These are phyloP conservation scores for Fusarium sp. DNA, from an alignment of 2,329 filamentous ascomycete species.

Conservation along the genomic window DNA sequence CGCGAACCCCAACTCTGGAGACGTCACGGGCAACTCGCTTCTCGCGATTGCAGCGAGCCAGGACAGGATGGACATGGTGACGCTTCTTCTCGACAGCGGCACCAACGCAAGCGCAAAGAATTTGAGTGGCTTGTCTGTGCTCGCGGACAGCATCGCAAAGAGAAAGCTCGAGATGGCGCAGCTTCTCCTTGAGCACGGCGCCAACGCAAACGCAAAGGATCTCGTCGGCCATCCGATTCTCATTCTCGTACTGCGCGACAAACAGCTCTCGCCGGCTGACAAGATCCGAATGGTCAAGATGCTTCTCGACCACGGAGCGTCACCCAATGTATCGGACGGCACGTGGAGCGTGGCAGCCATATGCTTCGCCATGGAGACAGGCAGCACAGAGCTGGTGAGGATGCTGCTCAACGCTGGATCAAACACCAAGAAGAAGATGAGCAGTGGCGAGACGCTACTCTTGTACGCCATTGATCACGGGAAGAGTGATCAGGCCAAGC, in stretches of 20 bases:
- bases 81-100: constrained; percentile 49
- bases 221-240: constrained; percentile 47
- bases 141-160: constrained; percentile 48
- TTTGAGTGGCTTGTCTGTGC: constrained; percentile 46
- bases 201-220: constrained; percentile 47
- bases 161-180: constrained; percentile 46
- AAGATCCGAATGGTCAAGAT: constrained; percentile 43
- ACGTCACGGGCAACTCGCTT: constrained; percentile 46
- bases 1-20: constrained; percentile 47
- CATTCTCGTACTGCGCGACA: constrained; percentile 45
- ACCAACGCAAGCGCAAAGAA: constrained; percentile 46
- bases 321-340: constrained; percentile 43
- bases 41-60: constrained; percentile 45
- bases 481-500: constrained; percentile 33
- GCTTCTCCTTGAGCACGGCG: constrained; percentile 48
- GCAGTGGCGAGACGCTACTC: constrained; percentile 45
- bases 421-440: constrained; percentile 42
- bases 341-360: constrained; percentile 37
- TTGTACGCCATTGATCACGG: constrained; percentile 45
- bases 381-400: constrained; percentile 38
- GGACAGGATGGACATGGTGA: constrained; percentile 45
- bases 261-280: constrained; percentile 37
- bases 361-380: constrained; percentile 41
- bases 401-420: constrained; percentile 46
- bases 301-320: constrained; percentile 49